A percentile compares a stretch with the other conserved stretches of the same genome.
phyloP scores from a whole-genome alignment of 1,284 basidiomycete genomes.

The Sporisorium graminicola region DNA sequence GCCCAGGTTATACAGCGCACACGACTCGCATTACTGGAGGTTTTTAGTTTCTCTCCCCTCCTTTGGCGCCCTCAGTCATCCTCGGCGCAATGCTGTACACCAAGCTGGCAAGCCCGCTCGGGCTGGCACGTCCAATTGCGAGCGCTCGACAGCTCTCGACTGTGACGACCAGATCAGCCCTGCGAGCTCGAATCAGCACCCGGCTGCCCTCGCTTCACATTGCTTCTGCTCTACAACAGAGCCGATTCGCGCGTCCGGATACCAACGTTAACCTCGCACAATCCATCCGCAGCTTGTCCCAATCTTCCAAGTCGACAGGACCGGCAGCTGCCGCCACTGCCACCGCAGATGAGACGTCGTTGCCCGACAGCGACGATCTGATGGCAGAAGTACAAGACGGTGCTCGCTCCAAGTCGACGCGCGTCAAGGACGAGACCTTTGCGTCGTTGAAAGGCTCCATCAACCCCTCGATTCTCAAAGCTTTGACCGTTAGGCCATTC shows the following conservation, averaged over 20 bases:
- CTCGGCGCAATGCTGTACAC: conserved; percentile 37
- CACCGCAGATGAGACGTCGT: not conserved
- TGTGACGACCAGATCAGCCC: conserved; percentile 17
- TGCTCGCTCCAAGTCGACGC: conserved; percentile 2
- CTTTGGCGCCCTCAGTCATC: conserved; percentile 6
- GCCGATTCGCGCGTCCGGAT: conserved; percentile 4
- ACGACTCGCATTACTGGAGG: not conserved
- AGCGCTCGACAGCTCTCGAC: conserved; percentile 39
- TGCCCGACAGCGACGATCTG: not conserved
- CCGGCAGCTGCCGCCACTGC: conserved; percentile 25
- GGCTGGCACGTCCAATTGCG: conserved; percentile 23
- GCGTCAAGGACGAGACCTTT: conserved; percentile 47
- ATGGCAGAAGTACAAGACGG: not conserved
- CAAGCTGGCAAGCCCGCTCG: conserved; percentile 31
- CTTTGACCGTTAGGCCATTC: conserved; percentile 75
- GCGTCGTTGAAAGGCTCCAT: conserved; percentile 56
- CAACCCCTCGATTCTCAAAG: conserved; percentile 53
- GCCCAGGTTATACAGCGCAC: not conserved
- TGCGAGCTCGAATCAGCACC: conserved; percentile 10
- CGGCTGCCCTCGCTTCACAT: conserved; percentile 7
- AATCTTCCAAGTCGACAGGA: conserved; percentile 18
- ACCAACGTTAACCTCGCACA: conserved; percentile 13
- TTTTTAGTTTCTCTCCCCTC: not conserved
- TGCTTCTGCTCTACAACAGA: not conserved
- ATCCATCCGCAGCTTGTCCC: conserved; percentile 24